Percentiles rank a stretch among this genome's conserved stretches.
Evolutionary conservation across 176 grass and related monocot species (phyloP).

Genomic region (Elaeis guineensis): DNA sequence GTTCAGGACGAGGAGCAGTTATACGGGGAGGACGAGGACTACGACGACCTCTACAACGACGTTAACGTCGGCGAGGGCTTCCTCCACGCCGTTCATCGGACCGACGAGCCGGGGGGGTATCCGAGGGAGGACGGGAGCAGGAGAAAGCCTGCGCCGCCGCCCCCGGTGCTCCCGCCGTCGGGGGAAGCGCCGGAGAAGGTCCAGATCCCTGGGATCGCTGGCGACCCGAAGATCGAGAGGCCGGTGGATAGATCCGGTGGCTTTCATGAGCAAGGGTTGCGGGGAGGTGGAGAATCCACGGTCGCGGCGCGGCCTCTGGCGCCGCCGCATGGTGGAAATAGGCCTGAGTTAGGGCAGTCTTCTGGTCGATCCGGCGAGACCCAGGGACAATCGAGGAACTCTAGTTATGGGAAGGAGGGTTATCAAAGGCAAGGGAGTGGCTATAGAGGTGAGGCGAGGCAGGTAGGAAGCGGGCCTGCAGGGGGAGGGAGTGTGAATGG

Average conservation of each 20-base stretch:
- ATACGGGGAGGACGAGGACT: conserved; percentile 67
- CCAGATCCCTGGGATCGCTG: conserved; percentile 33
- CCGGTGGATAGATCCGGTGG: conserved; percentile 15
- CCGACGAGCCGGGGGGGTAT: background rate
- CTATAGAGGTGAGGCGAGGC: conserved; percentile 3
- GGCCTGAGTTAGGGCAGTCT: conserved; percentile 1
- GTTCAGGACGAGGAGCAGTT: conserved; percentile 37
- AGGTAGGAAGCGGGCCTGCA: conserved; percentile 11
- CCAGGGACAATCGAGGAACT: conserved; percentile 16
- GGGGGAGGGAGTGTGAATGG: too few species aligned
- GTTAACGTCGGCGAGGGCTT: conserved; percentile 20
- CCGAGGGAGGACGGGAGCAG: conserved; percentile 14
- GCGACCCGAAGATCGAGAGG: conserved; percentile 38
- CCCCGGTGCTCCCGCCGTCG: conserved; percentile 11
- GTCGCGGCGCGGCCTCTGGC: conserved; percentile 5
- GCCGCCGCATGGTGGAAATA: conserved; percentile 14
- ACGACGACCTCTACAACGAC: conserved; percentile 51
- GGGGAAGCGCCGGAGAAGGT: conserved; percentile 31
- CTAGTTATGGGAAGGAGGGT: conserved; percentile 30
- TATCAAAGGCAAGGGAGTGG: conserved; percentile 47
- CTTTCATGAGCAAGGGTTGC: background rate
- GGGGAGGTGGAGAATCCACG: background rate
- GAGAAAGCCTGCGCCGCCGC: conserved; percentile 8
- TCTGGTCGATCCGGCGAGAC: conserved; percentile 30
- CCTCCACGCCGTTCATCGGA: conserved; percentile 11